A percentile compares a stretch with the other conserved stretches of the same genome.
These are phyloP conservation scores for Neurospora terricola DNA, from an alignment of 495 filamentous ascomycete genomes.

Conservation along the genomic window DNA sequence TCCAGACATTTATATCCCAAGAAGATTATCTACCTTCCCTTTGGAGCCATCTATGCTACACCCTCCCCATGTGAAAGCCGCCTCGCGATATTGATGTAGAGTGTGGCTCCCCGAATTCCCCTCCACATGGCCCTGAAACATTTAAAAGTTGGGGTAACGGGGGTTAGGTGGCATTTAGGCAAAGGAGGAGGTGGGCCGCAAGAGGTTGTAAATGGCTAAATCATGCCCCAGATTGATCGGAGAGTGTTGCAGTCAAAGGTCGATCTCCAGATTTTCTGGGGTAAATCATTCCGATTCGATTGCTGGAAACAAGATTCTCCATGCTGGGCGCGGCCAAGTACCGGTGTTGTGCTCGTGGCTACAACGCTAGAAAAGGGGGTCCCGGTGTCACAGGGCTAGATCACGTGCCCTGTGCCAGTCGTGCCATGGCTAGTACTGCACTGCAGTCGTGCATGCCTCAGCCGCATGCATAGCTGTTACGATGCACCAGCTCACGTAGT, in stretches of 20 bases:
- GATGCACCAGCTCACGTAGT: no score
- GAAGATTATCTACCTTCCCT: neutral
- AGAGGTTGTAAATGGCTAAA: neutral
- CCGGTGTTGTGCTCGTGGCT: neutral
- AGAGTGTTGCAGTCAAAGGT: neutral
- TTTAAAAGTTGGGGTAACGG: neutral
- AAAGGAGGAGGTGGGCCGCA: neutral
- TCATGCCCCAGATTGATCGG: neutral
- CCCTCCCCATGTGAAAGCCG: neutral
- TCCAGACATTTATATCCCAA: neutral
- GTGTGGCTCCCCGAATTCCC: neutral
- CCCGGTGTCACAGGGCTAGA: no score
- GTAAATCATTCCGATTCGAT: neutral
- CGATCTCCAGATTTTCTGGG: neutral
- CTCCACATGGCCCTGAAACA: neutral
- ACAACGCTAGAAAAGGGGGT: neutral
- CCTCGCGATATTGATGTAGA: neutral
- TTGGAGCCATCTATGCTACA: neutral
- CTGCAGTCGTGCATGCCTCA: no score
- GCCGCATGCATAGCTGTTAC: no score
- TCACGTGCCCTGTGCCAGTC: no score
- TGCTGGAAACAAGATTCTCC: slow-evolving; percentile 9
- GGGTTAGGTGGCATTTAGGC: neutral
- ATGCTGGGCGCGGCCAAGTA: neutral
- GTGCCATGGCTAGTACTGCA: no score